phyloP scores from a whole-genome alignment of 2,329 filamentous ascomycete species.

The Aspergillus japonicus region DNA sequence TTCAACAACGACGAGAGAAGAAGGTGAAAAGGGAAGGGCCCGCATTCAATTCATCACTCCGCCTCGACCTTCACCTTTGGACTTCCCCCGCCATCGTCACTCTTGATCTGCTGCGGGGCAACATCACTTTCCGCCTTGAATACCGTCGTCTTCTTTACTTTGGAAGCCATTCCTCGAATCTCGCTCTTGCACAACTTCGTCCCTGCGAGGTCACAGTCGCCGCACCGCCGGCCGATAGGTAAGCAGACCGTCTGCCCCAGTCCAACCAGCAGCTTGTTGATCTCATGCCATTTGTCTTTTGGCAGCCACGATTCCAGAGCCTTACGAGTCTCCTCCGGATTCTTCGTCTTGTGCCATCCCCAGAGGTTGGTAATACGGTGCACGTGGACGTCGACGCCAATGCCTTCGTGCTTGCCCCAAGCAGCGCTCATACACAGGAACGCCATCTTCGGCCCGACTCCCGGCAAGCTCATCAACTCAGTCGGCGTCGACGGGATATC shows the following conservation, averaged over 20 bases:
- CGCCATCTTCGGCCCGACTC: constrained; percentile 93
- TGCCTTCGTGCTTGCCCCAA: constrained; percentile 69
- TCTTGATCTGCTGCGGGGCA: too few species aligned
- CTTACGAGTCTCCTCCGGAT: constrained; percentile 76
- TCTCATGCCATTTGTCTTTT: constrained; percentile 81
- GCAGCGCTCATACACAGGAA: constrained; percentile 81
- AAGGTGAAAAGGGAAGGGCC: background rate
- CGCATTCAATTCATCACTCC: constrained; percentile 15
- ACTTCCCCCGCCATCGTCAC: too few species aligned
- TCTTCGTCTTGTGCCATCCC: constrained; percentile 83
- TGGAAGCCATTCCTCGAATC: constrained; percentile 61
- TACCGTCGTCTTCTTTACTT: constrained; percentile 30
- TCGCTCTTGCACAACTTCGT: constrained; percentile 73
- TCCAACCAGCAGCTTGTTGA: constrained; percentile 85
- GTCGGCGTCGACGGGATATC: constrained; percentile 80
- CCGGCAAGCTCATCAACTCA: constrained; percentile 73
- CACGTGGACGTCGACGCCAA: constrained; percentile 92
- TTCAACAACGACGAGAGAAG: too few species aligned
- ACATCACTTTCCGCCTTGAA: background rate
- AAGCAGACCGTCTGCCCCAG: constrained; percentile 84
- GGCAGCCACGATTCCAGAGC: constrained; percentile 81
- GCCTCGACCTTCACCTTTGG: constrained; percentile 21
- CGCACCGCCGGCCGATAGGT: constrained; percentile 76
- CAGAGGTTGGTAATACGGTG: constrained; percentile 92
- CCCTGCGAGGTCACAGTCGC: constrained; percentile 77